These are phyloP conservation scores for Colletotrichum acutatum DNA, from an alignment of 2,329 filamentous ascomycete genomes.

Conservation along the genomic window DNA sequence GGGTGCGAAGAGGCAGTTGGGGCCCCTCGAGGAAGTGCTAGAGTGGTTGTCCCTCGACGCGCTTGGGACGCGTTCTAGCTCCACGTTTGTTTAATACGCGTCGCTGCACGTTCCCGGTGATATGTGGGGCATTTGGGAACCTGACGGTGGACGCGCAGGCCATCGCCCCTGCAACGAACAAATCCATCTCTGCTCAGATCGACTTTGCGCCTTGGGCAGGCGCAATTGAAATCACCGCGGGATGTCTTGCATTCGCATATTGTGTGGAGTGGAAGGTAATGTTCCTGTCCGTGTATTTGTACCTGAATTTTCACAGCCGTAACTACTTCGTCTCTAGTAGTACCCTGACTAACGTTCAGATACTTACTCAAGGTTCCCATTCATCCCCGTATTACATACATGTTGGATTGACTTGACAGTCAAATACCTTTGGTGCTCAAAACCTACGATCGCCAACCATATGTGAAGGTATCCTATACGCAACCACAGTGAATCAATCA, in stretches of 20 bases:
- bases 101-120: slow-evolving; percentile 20
- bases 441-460: too few relatives aligned
- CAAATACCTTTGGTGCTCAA: too few relatives aligned
- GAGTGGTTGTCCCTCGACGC: slow-evolving; percentile 34
- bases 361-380: too few relatives aligned
- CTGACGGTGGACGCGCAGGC: background rate
- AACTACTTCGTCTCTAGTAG: background rate
- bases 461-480: too few relatives aligned
- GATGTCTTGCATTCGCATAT: background rate
- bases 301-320: background rate
- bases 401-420: background rate
- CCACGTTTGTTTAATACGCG: slow-evolving; percentile 23
- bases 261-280: background rate
- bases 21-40: slow-evolving; percentile 10
- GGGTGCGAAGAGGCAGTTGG: slow-evolving; percentile 21
- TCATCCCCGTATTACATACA: background rate
- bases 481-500: too few relatives aligned
- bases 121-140: slow-evolving; percentile 1
- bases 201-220: background rate
- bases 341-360: background rate
- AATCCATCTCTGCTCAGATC: background rate
- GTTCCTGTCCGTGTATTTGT: background rate
- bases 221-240: background rate
- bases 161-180: slow-evolving; percentile 12
- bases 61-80: slow-evolving; percentile 23